Evolutionary conservation across 108 stramenopile genomes (phyloP).

Genomic region (Fragilaria crotonensis): DNA sequence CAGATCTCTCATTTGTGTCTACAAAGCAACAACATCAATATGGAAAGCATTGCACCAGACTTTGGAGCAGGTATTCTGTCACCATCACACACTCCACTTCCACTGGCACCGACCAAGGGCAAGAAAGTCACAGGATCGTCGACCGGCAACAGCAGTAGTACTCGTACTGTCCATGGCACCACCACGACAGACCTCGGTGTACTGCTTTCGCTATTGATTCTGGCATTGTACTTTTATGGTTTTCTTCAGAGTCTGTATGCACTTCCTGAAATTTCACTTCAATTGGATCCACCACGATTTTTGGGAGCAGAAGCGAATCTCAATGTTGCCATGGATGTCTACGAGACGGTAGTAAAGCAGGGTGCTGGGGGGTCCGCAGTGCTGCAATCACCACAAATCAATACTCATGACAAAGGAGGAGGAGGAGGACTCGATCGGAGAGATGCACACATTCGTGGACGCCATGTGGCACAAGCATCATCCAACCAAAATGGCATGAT

Average conservation of each 20-base stretch:
- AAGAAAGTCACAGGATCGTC: not conserved
- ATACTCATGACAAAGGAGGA: not conserved
- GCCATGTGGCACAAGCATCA: not conserved
- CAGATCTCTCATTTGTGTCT: no score
- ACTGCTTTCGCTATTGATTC: constrained; percentile 16
- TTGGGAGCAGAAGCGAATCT: constrained; percentile 7
- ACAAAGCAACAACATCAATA: no score
- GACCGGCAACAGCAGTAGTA: not conserved
- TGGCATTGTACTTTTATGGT: constrained; percentile 33
- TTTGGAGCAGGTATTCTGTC: no score
- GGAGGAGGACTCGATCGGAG: not conserved
- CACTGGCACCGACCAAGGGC: not conserved
- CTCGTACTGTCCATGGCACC: no score
- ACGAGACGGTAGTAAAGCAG: not conserved
- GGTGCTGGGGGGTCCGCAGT: not conserved
- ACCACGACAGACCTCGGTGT: constrained; percentile 20
- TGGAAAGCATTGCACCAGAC: no score
- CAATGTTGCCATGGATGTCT: constrained; percentile 10
- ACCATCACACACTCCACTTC: no score
- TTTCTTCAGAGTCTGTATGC: constrained; percentile 19
- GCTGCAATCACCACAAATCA: not conserved
- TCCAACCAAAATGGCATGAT: not conserved
- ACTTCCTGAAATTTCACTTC: constrained; percentile 17
- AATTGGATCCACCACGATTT: not conserved
- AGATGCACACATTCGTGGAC: not conserved